A percentile compares a stretch with the other conserved stretches of the same genome.
Conservation (phyloP, 2,329 filamentous ascomycete genomes). For the Polychaeton citri region DNA sequence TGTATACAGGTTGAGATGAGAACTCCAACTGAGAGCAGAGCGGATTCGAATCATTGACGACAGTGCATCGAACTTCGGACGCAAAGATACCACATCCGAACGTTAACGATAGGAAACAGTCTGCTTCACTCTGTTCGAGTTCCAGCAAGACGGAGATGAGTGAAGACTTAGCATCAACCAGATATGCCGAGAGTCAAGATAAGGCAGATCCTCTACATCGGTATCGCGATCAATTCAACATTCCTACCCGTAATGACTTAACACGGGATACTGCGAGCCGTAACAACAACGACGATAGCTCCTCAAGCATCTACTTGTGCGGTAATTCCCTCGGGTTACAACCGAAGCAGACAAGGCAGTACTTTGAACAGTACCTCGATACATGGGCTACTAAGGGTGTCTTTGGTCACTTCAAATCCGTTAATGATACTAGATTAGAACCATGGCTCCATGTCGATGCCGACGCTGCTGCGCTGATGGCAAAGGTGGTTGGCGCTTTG, state of each 20-base stretch:
- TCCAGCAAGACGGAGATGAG: too few relatives aligned
- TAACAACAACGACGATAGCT: constrained; percentile 10
- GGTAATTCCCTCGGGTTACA: constrained; percentile 84
- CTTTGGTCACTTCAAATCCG: constrained; percentile 62
- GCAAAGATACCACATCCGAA: too few relatives aligned
- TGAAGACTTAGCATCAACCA: background rate
- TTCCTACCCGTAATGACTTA: constrained; percentile 62
- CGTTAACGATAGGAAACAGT: too few relatives aligned
- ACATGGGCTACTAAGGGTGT: constrained; percentile 80
- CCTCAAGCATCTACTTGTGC: constrained; percentile 62
- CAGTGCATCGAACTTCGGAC: too few relatives aligned
- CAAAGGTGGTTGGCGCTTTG: constrained; percentile 60
- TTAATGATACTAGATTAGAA: constrained; percentile 53
- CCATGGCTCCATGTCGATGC: constrained; percentile 72
- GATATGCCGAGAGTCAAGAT: constrained; percentile 18
- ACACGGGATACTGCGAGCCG: constrained; percentile 43
- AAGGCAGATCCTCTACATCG: constrained; percentile 23
- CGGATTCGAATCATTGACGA: too few relatives aligned
- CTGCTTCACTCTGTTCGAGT: too few relatives aligned
- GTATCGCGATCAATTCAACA: constrained; percentile 55
- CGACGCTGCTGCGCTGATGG: constrained; percentile 54
- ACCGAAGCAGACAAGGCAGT: constrained; percentile 51
- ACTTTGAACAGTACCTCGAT: constrained; percentile 59
- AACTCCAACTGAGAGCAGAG: too few relatives aligned
- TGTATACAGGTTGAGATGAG: too few relatives aligned